Evolutionary conservation across 108 stramenopile species (phyloP), one percentile per base, ranked within the genome.

Genomic region (Nannochloropsis granulata): DNA sequence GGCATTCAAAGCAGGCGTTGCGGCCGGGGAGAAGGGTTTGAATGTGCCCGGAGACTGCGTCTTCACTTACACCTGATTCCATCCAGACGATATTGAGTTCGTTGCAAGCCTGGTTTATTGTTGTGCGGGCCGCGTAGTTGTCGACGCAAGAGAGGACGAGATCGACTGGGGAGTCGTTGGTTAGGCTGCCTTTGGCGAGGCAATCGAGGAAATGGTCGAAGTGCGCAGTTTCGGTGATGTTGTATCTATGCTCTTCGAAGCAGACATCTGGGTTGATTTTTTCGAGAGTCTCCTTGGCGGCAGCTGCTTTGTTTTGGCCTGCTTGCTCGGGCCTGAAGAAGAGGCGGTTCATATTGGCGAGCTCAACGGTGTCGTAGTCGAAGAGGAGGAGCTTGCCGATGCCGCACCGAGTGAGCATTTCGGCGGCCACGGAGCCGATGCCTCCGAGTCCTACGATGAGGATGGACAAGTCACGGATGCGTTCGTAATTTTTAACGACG

Each of bases 391-490:
- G 84, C 44, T 84, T 84, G 23, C 84, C 84, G 13, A 84, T 44
- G 34, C 84, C 84, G 84, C 84, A 84, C 13, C 84, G 84, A 26
- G 84, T 43, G 79, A 84, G 80, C 84, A 84, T 84, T 34, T 84
- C 84, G 21, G 84, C 84, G 12, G 84, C 84, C 43, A 81, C 80
- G 13, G 84, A 79, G 23, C 84, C 84, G 12, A 88, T 81, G 45
- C 87, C 87, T 7, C 87, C 87, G 25, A 88, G 84, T 13, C 87
- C 87, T 16, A 88, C 84, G 43, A 88, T 44, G n/a, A 81, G 34
- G 84, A 84, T 79, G 79, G 43, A 44, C 12, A n/a, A 42, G 42
- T 25, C 43, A 10, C 84, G 84, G 25, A 84, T 84, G 26, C 23
- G 79, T 44, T 84, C 84, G 23, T 81, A 84, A 7, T 84, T 23